A percentile compares a stretch with the other conserved stretches of the same genome.
These are phyloP conservation scores for Bruguiera parviflora DNA, from an alignment of 345 rosid genomes.

Conservation along the genomic window DNA sequence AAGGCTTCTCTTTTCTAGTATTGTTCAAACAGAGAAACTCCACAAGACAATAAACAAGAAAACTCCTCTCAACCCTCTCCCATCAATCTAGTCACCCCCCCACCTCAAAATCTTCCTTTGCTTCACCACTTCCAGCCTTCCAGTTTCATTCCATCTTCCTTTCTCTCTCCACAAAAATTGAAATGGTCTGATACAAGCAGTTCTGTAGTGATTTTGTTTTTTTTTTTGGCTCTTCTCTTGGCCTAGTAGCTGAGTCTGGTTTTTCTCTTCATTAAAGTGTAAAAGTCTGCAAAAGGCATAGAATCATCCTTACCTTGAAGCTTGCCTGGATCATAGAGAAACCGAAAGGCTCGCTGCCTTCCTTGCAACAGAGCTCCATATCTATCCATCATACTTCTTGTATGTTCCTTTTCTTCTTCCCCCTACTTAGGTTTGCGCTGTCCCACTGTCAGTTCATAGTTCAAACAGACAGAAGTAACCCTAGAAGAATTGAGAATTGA, in stretches of 20 bases:
- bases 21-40: constrained; percentile 20
- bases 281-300: constrained; percentile 13
- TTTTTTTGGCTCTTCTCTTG: neutral
- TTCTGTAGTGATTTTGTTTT: neutral
- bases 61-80: constrained; percentile 17
- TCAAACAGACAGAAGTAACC: constrained; percentile 5
- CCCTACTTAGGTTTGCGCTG: neutral
- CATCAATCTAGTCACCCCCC: constrained; percentile 23
- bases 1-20: constrained; percentile 16
- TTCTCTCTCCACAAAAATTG: constrained; percentile 14
- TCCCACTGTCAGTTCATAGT: neutral
- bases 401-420: neutral
- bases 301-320: neutral
- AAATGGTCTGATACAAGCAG: constrained; percentile 23
- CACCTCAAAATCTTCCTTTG: constrained; percentile 7
- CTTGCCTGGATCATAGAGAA: constrained; percentile 17
- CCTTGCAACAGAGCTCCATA: neutral
- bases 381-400: neutral
- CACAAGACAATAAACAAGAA: constrained; percentile 2
- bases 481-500: neutral
- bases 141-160: neutral
- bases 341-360: constrained; percentile 3
- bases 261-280: constrained; percentile 19
- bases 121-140: constrained; percentile 10
- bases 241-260: neutral